phyloP scores from a whole-genome alignment of 257 asterid species.

The Leptodermis oblonga region DNA sequence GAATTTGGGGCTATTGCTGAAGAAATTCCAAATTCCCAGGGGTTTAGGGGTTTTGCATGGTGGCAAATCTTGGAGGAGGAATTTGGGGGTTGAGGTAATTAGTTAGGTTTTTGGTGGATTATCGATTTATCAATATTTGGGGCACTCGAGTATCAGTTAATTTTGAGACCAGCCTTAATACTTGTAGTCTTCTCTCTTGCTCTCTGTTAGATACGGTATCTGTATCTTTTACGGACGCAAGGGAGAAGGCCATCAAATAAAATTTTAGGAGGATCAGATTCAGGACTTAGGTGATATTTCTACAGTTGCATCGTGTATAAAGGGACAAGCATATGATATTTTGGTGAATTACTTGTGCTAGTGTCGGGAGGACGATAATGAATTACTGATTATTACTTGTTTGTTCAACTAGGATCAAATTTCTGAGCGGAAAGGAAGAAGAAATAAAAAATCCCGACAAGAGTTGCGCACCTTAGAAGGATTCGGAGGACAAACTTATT shows the following conservation, averaged over 20 bases:
- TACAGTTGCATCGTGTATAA: background rate
- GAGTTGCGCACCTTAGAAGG: background rate
- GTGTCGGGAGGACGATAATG: background rate
- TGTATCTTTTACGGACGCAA: background rate
- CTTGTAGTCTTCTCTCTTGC: background rate
- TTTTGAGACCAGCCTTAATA: background rate
- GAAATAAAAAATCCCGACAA: background rate
- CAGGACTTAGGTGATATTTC: background rate
- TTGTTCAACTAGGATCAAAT: background rate
- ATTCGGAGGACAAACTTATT: constrained; percentile 13
- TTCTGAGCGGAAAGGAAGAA: constrained; percentile 17
- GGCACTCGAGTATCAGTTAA: too few species aligned
- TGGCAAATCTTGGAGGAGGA: constrained; percentile 13
- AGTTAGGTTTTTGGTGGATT: background rate
- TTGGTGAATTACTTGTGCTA: background rate
- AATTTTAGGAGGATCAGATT: background rate
- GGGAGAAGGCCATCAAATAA: background rate
- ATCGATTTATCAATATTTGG: background rate
- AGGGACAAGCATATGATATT: background rate
- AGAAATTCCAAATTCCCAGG: background rate
- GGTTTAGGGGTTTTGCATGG: background rate
- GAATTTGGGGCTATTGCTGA: background rate
- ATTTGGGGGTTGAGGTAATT: constrained; percentile 16
- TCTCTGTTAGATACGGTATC: background rate
- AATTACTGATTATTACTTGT: background rate